Evolutionary conservation across 2,329 filamentous ascomycete genomes (phyloP), one percentile per base, ranked within the genome.

Genomic region (Colletotrichum siamense): DNA sequence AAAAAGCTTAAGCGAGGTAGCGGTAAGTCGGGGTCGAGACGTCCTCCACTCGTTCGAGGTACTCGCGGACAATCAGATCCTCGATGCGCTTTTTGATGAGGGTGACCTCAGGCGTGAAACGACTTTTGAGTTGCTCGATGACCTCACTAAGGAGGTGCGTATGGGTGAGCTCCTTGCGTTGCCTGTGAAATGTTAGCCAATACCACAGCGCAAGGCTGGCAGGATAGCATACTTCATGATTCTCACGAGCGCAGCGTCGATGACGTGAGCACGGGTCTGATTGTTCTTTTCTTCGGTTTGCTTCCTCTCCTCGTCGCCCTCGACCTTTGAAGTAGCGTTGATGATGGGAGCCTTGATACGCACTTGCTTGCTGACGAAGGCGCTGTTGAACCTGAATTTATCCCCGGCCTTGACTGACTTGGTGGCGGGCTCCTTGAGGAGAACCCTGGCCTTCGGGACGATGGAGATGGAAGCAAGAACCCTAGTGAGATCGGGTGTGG

Each of bases 311-410:
- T 91, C 88, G 78, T 91, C 87, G 69, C 92, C 95, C 85, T 99
- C 96, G 1, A 98, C 94, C 85, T 95, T 97, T 83, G 95, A 98
- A 22, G 93, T 91, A 2, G 93, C 92, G 66, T 92, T 94, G 79
- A 98, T 94, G 7, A 97, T 94, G 26, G 95, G 95, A 24, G 97
- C 95, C 84, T 98, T 98, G 85, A 98, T 95, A 83, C 95, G 95
- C 81, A 97, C 90, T 66, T 94, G 93, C 82, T 95, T 96, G 86
- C 95, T 96, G 64, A 92, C 89, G 85, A 98, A 99, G 16, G 92
- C 89, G 36, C 93, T 88, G 82, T 99, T 98, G 88, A 96, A 98
- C 10, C 87, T 90, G 84, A 99, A 99, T 30, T 86, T 90, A 83
- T 99, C 96, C 0, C 92, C 92, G 0, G 92, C 85, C 80, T 95